These are phyloP conservation scores for Botryotinia globosa DNA, from an alignment of 2,329 filamentous ascomycete genomes.

Conservation along the genomic window DNA sequence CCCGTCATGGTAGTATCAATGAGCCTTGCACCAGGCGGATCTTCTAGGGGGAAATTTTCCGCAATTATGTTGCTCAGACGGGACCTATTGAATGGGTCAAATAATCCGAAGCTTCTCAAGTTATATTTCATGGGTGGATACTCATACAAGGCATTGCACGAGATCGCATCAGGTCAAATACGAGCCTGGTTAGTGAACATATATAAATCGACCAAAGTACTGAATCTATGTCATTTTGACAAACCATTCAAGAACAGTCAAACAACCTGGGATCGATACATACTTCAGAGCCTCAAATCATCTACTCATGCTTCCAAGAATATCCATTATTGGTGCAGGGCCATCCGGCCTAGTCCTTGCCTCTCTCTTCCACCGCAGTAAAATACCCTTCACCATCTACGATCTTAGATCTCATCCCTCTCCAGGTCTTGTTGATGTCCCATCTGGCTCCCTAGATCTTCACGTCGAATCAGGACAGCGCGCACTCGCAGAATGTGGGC, in stretches of 20 bases:
- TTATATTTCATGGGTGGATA: not conserved
- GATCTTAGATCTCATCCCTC: slow-evolving; percentile 39
- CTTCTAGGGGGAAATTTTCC: too few relatives aligned
- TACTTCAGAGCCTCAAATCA: not conserved
- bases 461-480: slow-evolving; percentile 46
- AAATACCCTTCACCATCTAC: slow-evolving; percentile 40
- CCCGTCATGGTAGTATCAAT: not conserved
- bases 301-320: slow-evolving; percentile 23
- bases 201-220: not conserved
- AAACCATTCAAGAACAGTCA: not conserved
- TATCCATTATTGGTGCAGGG: slow-evolving; percentile 48
- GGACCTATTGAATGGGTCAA: not conserved
- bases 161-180: not conserved
- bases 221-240: not conserved
- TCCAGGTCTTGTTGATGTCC: slow-evolving; percentile 31
- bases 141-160: not conserved
- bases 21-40: not conserved
- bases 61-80: too few relatives aligned
- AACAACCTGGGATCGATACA: not conserved
- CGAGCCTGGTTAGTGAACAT: not conserved
- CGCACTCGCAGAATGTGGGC: slow-evolving; percentile 45
- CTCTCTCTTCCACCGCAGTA: slow-evolving; percentile 44
- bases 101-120: not conserved
- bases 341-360: slow-evolving; percentile 49
- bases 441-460: slow-evolving; percentile 49